phyloP scores from a whole-genome alignment of 2,329 filamentous ascomycete genomes.

The Diaporthe sp. region DNA sequence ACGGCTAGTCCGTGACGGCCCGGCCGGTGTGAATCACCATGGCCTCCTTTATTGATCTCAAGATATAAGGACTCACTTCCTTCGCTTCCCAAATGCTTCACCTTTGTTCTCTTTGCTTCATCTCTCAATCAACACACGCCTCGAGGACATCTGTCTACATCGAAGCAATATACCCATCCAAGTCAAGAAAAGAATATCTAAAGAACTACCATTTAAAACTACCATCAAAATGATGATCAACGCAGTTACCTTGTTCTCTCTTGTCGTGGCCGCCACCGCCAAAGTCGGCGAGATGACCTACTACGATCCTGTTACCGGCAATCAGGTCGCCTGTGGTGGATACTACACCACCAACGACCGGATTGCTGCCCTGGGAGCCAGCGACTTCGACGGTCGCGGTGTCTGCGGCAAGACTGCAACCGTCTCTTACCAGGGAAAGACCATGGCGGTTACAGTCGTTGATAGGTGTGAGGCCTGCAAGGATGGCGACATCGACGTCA shows the following conservation, averaged over 20 bases:
- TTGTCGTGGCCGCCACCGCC: background rate
- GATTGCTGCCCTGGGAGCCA: background rate
- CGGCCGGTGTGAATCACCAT: background rate
- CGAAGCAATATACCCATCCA: background rate
- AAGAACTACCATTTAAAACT: background rate
- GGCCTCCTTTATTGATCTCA: background rate
- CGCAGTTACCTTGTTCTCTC: too few species aligned
- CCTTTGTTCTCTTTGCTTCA: background rate
- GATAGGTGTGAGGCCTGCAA: conserved; percentile 1
- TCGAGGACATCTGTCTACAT: too few species aligned
- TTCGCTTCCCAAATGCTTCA: background rate
- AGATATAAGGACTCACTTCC: background rate
- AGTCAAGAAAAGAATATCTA: background rate
- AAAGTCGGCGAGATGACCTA: conserved; percentile 3
- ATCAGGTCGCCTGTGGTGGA: conserved; percentile 6
- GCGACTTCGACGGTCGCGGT: background rate
- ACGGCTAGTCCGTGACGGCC: background rate
- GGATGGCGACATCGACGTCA: conserved; percentile 1
- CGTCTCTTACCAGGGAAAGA: background rate
- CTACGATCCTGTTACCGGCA: background rate
- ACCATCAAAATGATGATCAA: background rate
- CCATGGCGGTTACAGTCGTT: background rate
- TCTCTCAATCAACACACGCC: too few species aligned
- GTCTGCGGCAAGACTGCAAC: background rate
- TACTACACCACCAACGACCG: background rate